Evolutionary conservation across 1,284 basidiomycete genomes (phyloP), one percentile per base, ranked within the genome.

Genomic region (Leucoagaricus sp.): DNA sequence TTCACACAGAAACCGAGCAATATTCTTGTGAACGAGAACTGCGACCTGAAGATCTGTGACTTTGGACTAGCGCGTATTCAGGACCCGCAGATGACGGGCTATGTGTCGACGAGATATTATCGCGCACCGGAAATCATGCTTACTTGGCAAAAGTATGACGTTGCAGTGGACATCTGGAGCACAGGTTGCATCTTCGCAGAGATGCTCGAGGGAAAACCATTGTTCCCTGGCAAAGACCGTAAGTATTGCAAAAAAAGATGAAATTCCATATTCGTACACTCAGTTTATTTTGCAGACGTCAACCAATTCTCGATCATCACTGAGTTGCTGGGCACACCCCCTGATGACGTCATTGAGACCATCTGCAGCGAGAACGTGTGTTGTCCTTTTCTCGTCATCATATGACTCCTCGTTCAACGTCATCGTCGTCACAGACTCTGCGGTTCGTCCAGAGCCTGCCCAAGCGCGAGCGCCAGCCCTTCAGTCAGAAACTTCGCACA

Each of bases 291-390:
- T 34, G 28, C 49, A 96, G 95, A 99, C 74, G 97, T 99, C 65
- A 97, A 99, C 79, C 96, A 99, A 73, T 99, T 99, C 77, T 98
- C 95, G 36, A 99, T 99, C 76, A 99, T 99, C 78, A 99, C 96
- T 49, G 97, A 99, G 73, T 79, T 99, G 17, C 81, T 99, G 53
- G 97, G 96, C 58, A 99, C 97, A 19, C 96, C 96, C 46, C 94
- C 96, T 15, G 96, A 98, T 82, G 96, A 99, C 79, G 97, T 99
- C 73, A 99, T 99, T 67, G 90, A 97, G 76, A 99, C 96, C 50
- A 99, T 99, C 69, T 94, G 93, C 60, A 95, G 92, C 68, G 96
- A 99, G 77, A 99, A 98, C 77, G 94, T 96, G 66, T 58, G 87
- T 74, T 49, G 9, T 58, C 28, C 40, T 53, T 36, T 52, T 58